A percentile compares a stretch with the other conserved stretches of the same genome.
These are phyloP conservation scores for Rhodofomes roseus DNA, from an alignment of 1,284 basidiomycete genomes.

Conservation along the genomic window DNA sequence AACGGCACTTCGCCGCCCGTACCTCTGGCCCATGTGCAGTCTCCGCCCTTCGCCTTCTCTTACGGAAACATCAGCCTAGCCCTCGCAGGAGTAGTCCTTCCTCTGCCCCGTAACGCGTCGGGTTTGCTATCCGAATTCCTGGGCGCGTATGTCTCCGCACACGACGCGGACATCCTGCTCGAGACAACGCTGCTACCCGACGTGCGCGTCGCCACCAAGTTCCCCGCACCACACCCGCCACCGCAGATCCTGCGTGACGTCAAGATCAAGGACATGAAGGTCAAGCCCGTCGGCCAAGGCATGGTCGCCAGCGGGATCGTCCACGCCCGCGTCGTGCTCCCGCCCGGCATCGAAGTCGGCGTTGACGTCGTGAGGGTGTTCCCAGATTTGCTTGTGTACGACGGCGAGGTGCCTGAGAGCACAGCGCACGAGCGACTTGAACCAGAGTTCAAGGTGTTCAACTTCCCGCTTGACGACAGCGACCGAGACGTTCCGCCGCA, in stretches of 20 bases:
- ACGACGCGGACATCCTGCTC: constrained; percentile 54
- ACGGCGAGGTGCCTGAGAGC: constrained; percentile 54
- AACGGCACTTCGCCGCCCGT: constrained; percentile 27
- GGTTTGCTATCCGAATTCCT: constrained; percentile 56
- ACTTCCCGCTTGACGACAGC: neutral
- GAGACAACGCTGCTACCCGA: constrained; percentile 49
- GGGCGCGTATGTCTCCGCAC: constrained; percentile 54
- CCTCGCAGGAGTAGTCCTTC: constrained; percentile 56
- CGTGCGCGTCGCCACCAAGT: constrained; percentile 44
- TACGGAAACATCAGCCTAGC: constrained; percentile 64
- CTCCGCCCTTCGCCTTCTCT: constrained; percentile 52
- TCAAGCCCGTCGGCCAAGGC: constrained; percentile 43
- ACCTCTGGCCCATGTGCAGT: constrained; percentile 50
- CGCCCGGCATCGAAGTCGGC: constrained; percentile 57
- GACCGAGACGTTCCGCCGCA: constrained; percentile 34
- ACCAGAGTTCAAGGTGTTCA: constrained; percentile 1
- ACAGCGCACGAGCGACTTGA: constrained; percentile 10
- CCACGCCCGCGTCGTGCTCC: constrained; percentile 59
- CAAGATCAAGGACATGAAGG: constrained; percentile 70
- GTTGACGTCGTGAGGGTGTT: constrained; percentile 60
- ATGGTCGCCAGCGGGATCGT: constrained; percentile 68
- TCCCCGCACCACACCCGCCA: constrained; percentile 59
- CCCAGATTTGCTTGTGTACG: constrained; percentile 73
- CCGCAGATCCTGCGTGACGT: constrained; percentile 66
- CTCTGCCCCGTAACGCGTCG: constrained; percentile 43